Percentiles rank a stretch among this genome's conserved stretches.
Conservation (phyloP, 83 land plant species). For the Diphasiastrum complanatum region DNA sequence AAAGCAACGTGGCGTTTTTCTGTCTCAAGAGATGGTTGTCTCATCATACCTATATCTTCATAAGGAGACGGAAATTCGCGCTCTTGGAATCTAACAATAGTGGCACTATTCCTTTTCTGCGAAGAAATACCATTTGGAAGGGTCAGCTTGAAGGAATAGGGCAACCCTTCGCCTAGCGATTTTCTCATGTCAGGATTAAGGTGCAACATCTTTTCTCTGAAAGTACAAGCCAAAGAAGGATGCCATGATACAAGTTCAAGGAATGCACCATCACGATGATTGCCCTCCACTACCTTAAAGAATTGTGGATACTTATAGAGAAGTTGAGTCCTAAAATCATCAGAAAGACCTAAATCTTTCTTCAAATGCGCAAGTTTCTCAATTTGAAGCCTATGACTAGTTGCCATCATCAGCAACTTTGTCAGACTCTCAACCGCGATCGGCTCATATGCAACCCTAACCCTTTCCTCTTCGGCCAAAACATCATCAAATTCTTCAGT, state of each 20-base stretch:
- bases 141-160: slow-evolving; percentile 42
- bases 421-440: slow-evolving; percentile 48
- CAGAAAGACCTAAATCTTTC: slow-evolving; percentile 49
- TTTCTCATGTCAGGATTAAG: slow-evolving; percentile 41
- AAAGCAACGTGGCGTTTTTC: slow-evolving; percentile 60
- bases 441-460: slow-evolving; percentile 47
- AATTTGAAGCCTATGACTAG: slow-evolving; percentile 44
- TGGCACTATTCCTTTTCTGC: slow-evolving; percentile 36
- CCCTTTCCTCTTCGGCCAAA: slow-evolving; percentile 31
- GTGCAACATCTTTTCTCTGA: slow-evolving; percentile 44
- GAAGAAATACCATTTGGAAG: slow-evolving; percentile 52
- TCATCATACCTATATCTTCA: slow-evolving; percentile 38
- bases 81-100: slow-evolving; percentile 53
- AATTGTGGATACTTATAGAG: slow-evolving; percentile 48
- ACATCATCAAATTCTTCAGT: slow-evolving; percentile 35
- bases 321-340: slow-evolving; percentile 29
- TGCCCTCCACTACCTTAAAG: slow-evolving; percentile 37
- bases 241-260: slow-evolving; percentile 58
- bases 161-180: slow-evolving; percentile 27
- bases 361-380: slow-evolving; percentile 43
- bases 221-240: slow-evolving; percentile 53
- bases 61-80: slow-evolving; percentile 74
- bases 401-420: slow-evolving; percentile 67
- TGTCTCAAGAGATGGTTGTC: slow-evolving; percentile 37
- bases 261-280: slow-evolving; percentile 26